Conservation (phyloP, 768 basidiomycete genomes). For the Tricholoma hemisulphureum region DNA sequence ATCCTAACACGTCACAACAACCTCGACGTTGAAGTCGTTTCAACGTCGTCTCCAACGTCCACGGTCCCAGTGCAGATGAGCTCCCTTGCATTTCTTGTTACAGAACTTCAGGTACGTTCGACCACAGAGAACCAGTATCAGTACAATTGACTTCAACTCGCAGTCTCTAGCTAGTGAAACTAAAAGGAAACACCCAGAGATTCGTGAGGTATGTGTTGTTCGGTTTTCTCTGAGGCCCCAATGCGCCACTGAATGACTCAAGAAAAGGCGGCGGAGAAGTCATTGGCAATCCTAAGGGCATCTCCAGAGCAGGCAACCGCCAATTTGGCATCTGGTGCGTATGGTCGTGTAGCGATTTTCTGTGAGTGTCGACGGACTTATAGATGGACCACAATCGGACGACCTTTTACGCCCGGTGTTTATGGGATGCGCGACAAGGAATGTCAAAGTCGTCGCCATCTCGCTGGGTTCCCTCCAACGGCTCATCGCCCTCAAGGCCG, state of each 20-base stretch:
- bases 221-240: not conserved
- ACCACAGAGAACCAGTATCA: not conserved
- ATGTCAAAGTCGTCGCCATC: constrained; percentile 91
- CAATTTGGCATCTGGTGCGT: constrained; percentile 70
- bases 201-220: constrained; percentile 71
- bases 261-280: constrained; percentile 80
- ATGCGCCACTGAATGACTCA: constrained; percentile 17
- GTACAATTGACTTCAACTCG: not conserved
- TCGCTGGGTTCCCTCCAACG: constrained; percentile 89
- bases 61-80: too few species aligned
- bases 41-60: not conserved
- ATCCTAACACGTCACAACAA: constrained; percentile 1
- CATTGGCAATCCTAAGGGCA: constrained; percentile 74
- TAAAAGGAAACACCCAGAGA: constrained; percentile 85
- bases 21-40: not conserved
- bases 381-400: constrained; percentile 77
- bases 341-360: not conserved
- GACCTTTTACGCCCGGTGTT: constrained; percentile 85
- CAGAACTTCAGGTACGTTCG: constrained; percentile 12
- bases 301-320: constrained; percentile 78
- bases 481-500: constrained; percentile 82
- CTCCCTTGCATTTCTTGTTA: constrained; percentile 18
- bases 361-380: not conserved
- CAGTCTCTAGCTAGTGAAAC: constrained; percentile 89
- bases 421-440: constrained; percentile 91